Conservation (phyloP, 345 rosid genomes). For the Salix koriyanagi region DNA sequence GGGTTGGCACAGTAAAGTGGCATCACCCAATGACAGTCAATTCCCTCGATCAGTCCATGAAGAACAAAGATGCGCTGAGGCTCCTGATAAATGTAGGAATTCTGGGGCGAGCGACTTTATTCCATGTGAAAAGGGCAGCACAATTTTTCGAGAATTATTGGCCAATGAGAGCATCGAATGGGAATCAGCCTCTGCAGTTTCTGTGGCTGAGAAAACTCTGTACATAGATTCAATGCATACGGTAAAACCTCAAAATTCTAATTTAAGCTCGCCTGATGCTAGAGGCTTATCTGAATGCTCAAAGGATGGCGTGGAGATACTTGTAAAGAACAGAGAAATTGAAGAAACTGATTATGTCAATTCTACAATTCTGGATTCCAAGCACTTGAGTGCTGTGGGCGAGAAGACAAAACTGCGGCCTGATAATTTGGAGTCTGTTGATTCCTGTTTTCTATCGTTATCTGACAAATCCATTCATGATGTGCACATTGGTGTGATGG, state of each 20-base stretch:
- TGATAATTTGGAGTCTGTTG: conserved; percentile 21
- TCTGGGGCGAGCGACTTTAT: conserved; percentile 10
- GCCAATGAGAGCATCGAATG: conserved; percentile 44
- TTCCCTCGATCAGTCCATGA: conserved; percentile 4
- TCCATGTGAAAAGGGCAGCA: conserved; percentile 20
- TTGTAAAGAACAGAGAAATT: conserved; percentile 21
- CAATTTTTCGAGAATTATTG: conserved; percentile 46
- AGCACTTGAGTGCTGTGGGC: conserved; percentile 4
- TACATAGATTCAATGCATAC: conserved; percentile 58
- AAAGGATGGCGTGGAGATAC: conserved; percentile 14
- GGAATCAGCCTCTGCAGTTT: conserved; percentile 37
- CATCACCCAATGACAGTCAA: conserved; percentile 2
- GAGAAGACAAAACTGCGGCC: conserved; percentile 13
- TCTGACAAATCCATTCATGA: conserved; percentile 17
- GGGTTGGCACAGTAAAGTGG: conserved; percentile 27
- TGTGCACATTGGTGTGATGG: conserved; percentile 3
- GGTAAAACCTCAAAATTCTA: conserved; percentile 28
- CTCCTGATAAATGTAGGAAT: conserved; percentile 23
- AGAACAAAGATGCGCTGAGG: conserved; percentile 17
- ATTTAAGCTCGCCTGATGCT: conserved; percentile 19
- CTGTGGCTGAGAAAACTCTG: conserved; percentile 65
- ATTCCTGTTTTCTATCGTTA: conserved; percentile 16
- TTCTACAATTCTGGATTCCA: conserved; percentile 29
- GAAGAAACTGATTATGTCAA: conserved; percentile 24
- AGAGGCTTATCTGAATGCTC: conserved; percentile 2